phyloP scores from a whole-genome alignment of 1,139 yeast species.

The Saccharomyces hybrid region DNA sequence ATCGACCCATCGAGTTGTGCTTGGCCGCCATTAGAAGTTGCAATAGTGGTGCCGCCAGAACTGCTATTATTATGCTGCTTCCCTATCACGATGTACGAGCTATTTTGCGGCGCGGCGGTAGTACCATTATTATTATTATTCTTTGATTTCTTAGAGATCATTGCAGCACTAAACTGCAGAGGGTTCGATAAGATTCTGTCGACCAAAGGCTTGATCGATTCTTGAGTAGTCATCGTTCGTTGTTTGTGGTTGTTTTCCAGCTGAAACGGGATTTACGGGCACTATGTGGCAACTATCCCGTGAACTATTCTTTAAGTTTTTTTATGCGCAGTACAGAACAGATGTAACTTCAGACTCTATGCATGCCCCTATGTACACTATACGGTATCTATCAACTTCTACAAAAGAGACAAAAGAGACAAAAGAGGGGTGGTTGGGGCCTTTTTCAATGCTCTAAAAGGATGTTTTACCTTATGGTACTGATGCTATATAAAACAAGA shows the following conservation, averaged over 20 bases:
- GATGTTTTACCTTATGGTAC: not conserved
- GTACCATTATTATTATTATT: slow-evolving; percentile 10
- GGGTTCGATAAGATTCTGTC: slow-evolving; percentile 56
- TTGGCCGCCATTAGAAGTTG: not conserved
- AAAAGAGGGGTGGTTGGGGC: too few relatives aligned
- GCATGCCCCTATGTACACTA: not conserved
- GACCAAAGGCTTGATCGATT: slow-evolving; percentile 36
- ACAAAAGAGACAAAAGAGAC: not conserved
- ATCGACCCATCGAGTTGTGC: not conserved
- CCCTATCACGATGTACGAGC: slow-evolving; percentile 30
- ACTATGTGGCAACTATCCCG: not conserved
- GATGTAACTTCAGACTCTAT: not conserved
- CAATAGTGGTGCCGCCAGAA: slow-evolving; percentile 3
- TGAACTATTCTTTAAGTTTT: not conserved
- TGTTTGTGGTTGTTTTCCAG: too few relatives aligned
- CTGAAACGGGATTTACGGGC: not conserved
- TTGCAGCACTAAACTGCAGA: slow-evolving; percentile 51
- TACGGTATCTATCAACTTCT: not conserved
- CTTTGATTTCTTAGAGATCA: not conserved
- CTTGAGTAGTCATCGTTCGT: slow-evolving; percentile 22
- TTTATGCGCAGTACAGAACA: not conserved
- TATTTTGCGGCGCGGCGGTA: slow-evolving; percentile 13
- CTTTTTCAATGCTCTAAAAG: not conserved
- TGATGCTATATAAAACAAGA: not conserved
- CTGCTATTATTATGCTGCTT: slow-evolving; percentile 7